phyloP scores from a whole-genome alignment of 768 basidiomycete genomes.

The Dentipellis fragilis region DNA sequence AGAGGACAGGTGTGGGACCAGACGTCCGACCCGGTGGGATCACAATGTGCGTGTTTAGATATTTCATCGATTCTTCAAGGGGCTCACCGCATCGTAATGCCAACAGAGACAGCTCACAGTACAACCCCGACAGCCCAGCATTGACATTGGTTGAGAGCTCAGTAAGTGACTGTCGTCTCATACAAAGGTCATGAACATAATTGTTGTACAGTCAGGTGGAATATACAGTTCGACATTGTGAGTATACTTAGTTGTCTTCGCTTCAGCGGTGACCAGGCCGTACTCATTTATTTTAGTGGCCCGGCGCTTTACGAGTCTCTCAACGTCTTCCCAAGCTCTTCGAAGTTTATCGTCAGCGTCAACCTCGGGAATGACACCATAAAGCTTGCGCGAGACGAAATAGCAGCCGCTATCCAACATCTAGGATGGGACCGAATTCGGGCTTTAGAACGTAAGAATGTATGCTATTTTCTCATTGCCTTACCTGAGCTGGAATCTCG shows the following conservation, averaged over 20 bases:
- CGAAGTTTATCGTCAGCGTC: conserved; percentile 18
- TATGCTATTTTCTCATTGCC: neutral
- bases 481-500: neutral
- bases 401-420: conserved; percentile 15
- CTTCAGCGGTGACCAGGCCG: neutral
- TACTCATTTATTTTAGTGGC: conserved; percentile 11
- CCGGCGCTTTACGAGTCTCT: conserved; percentile 19
- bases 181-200: neutral
- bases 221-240: conserved; percentile 21
- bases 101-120: conserved; percentile 18
- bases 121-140: conserved; percentile 14
- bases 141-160: conserved; percentile 16
- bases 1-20: conserved; percentile 20
- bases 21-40: conserved; percentile 22
- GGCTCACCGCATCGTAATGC: neutral
- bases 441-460: conserved; percentile 18
- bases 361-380: conserved; percentile 23
- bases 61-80: no score
- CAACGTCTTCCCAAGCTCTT: conserved; percentile 16
- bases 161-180: conserved; percentile 8
- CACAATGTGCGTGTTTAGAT: conserved; percentile 12
- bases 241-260: neutral
- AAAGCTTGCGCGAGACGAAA: conserved; percentile 17
- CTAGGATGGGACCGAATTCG: conserved; percentile 18
- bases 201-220: conserved; percentile 15